Conservation (phyloP, 2,329 filamentous ascomycete genomes). For the Huntiella abstrusa region DNA sequence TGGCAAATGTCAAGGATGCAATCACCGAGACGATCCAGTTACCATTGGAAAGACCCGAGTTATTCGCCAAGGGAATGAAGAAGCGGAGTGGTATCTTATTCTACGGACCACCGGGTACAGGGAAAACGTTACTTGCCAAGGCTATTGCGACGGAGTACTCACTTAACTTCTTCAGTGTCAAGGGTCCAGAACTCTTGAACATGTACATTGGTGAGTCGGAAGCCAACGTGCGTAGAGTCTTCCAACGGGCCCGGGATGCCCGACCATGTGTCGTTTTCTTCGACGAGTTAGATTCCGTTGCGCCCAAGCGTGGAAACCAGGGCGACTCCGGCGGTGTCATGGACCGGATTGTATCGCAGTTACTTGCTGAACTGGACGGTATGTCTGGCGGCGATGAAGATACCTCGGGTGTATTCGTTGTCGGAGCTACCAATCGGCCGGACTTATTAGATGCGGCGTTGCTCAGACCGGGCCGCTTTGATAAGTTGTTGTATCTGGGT, state of each 20-base stretch:
- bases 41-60: slow-evolving; percentile 73
- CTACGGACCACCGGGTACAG: slow-evolving; percentile 78
- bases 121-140: slow-evolving; percentile 83
- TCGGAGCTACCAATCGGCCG: slow-evolving; percentile 87
- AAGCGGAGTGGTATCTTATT: slow-evolving; percentile 88
- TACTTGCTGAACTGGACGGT: slow-evolving; percentile 86
- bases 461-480: slow-evolving; percentile 76
- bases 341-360: slow-evolving; percentile 90
- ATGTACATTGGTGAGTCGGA: slow-evolving; percentile 96
- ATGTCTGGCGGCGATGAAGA: slow-evolving; percentile 43
- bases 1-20: slow-evolving; percentile 90
- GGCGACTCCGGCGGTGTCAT: slow-evolving; percentile 95
- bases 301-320: slow-evolving; percentile 90
- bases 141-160: slow-evolving; percentile 88
- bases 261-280: slow-evolving; percentile 85
- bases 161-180: slow-evolving; percentile 86
- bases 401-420: slow-evolving; percentile 86
- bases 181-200: slow-evolving; percentile 77
- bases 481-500: slow-evolving; percentile 95
- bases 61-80: slow-evolving; percentile 96
- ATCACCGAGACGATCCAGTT: slow-evolving; percentile 92
- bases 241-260: slow-evolving; percentile 71
- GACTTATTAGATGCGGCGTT: slow-evolving; percentile 84
- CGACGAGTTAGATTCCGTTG: slow-evolving; percentile 81
- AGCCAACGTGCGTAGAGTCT: slow-evolving; percentile 76